A percentile compares a stretch with the other conserved stretches of the same genome.
phyloP scores from a whole-genome alignment of 2,329 filamentous ascomycete species.

The Monosporascus sp. region DNA sequence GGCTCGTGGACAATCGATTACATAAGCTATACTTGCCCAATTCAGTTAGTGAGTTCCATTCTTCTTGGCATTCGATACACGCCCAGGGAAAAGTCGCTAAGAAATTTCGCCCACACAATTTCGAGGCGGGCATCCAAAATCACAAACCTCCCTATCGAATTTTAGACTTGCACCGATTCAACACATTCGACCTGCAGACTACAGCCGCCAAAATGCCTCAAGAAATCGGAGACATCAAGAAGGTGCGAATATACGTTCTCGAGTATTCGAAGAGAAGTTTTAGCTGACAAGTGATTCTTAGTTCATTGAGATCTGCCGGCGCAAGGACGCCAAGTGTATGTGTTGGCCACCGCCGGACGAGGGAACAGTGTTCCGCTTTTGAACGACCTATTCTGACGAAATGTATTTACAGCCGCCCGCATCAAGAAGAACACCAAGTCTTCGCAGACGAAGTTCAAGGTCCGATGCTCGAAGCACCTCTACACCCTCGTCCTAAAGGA shows the following conservation, averaged over 20 bases:
- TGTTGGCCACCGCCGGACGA: slow-evolving; percentile 28
- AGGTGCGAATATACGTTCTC: slow-evolving; percentile 38
- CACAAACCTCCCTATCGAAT: slow-evolving; percentile 12
- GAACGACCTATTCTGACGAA: slow-evolving; percentile 23
- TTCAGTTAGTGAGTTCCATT: no score
- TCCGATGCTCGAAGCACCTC: slow-evolving; percentile 92
- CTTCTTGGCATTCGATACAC: background rate
- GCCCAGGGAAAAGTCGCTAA: background rate
- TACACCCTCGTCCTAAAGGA: slow-evolving; percentile 99
- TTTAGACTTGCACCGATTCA: slow-evolving; percentile 2
- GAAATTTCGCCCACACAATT: slow-evolving; percentile 26
- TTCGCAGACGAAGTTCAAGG: slow-evolving; percentile 99
- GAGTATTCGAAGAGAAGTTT: background rate
- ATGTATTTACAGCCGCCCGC: slow-evolving; percentile 60
- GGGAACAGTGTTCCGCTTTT: slow-evolving; percentile 4
- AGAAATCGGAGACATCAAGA: slow-evolving; percentile 98
- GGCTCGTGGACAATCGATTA: no score
- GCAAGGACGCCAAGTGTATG: slow-evolving; percentile 99
- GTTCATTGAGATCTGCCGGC: slow-evolving; percentile 99
- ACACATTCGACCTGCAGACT: slow-evolving; percentile 1
- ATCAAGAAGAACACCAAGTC: slow-evolving; percentile 94
- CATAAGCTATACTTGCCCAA: no score
- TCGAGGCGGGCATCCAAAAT: slow-evolving; percentile 16
- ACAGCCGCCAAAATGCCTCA: slow-evolving; percentile 81
- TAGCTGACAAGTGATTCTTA: slow-evolving; percentile 39